Evolutionary conservation across 2,329 filamentous ascomycete genomes (phyloP).

Genomic region (Byssoonygena ceratinophila): DNA sequence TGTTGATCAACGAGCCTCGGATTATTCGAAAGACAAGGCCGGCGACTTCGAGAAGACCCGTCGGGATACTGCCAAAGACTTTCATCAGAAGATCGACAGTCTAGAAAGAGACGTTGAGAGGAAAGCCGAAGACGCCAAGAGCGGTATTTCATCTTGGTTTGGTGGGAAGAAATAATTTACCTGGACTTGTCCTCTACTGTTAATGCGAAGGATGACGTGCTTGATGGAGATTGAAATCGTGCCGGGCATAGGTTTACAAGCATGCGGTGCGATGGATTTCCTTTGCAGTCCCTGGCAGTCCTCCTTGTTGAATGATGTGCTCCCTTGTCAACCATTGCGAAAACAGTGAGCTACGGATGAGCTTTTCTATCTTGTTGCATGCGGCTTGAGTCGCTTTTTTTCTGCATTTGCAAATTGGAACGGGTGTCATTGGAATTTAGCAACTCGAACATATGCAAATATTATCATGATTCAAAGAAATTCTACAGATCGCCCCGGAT

Average conservation of each 20-base stretch:
- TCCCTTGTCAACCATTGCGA: background rate
- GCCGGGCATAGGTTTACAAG: background rate
- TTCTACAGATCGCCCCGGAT: too few species aligned
- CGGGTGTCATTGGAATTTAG: background rate
- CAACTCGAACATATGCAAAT: background rate
- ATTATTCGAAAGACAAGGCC: constrained; percentile 50
- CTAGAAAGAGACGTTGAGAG: constrained; percentile 75
- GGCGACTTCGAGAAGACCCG: constrained; percentile 50
- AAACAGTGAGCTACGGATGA: background rate
- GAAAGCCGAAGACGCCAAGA: constrained; percentile 70
- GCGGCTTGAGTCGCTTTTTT: background rate
- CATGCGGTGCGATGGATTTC: background rate
- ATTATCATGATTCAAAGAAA: background rate
- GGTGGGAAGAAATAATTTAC: constrained; percentile 37
- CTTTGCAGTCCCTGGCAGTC: background rate
- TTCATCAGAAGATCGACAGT: constrained; percentile 54
- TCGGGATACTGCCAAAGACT: constrained; percentile 49
- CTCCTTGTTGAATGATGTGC: background rate
- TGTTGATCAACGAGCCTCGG: constrained; percentile 51
- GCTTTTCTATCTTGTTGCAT: background rate
- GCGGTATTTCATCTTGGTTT: constrained; percentile 76
- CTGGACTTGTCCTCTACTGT: background rate
- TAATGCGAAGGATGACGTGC: too few species aligned
- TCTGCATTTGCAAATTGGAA: constrained; percentile 3
- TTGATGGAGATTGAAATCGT: background rate